Evolutionary conservation across 2,329 filamentous ascomycete genomes (phyloP).

Genomic region (Pleurostoma richardsiae): DNA sequence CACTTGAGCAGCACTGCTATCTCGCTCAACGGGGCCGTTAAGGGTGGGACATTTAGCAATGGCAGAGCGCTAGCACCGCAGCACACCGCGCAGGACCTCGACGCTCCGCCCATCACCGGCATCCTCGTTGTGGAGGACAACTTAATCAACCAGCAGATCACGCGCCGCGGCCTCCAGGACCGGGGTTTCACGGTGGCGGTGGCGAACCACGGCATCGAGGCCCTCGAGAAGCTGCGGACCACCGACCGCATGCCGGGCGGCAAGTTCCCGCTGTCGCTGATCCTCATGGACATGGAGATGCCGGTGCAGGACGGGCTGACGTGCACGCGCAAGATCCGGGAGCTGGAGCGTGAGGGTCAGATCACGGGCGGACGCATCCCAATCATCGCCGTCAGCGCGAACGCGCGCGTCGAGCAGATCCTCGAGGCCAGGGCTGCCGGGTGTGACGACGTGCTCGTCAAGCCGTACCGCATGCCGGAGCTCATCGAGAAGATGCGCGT

Average conservation of each 20-base stretch:
- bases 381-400: slow-evolving; percentile 64
- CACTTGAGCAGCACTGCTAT: slow-evolving; percentile 7
- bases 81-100: neutral
- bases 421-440: slow-evolving; percentile 43
- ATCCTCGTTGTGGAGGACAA: slow-evolving; percentile 58
- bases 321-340: slow-evolving; percentile 59
- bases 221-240: slow-evolving; percentile 30
- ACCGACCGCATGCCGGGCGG: slow-evolving; percentile 16
- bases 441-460: slow-evolving; percentile 64
- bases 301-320: slow-evolving; percentile 67
- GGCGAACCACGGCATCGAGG: slow-evolving; percentile 36
- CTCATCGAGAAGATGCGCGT: slow-evolving; percentile 54
- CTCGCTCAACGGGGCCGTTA: neutral
- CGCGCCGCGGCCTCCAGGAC: slow-evolving; percentile 43
- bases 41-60: neutral
- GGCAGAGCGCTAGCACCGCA: slow-evolving; percentile 1
- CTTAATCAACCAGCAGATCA: slow-evolving; percentile 53
- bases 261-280: slow-evolving; percentile 43
- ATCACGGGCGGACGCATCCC: slow-evolving; percentile 49
- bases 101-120: slow-evolving; percentile 25
- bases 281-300: slow-evolving; percentile 77
- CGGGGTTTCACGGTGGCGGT: slow-evolving; percentile 46
- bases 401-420: slow-evolving; percentile 60
- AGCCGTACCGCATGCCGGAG: slow-evolving; percentile 63
- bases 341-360: slow-evolving; percentile 50